phyloP scores from a whole-genome alignment of 805 yeast genomes.

The Cyberlindnera galapagoensis region DNA sequence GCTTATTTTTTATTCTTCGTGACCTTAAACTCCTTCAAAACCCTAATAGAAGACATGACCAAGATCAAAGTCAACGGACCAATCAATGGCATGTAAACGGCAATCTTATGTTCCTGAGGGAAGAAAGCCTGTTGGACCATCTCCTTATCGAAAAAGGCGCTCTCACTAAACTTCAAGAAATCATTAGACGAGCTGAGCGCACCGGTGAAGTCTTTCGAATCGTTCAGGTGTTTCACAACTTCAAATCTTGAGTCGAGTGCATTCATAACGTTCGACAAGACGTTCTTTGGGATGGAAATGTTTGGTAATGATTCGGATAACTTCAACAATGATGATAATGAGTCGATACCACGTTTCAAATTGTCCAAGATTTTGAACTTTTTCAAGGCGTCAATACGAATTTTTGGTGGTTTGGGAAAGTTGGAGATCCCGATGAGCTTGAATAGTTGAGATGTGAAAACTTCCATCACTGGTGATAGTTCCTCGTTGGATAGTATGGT shows the following conservation, averaged over 20 bases:
- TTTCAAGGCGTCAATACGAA: slow-evolving; percentile 60
- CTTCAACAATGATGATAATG: slow-evolving; percentile 65
- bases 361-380: slow-evolving; percentile 55
- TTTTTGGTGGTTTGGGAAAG: slow-evolving; percentile 49
- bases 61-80: slow-evolving; percentile 79
- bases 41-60: slow-evolving; percentile 42
- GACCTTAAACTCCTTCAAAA: slow-evolving; percentile 31
- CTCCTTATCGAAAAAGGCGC: slow-evolving; percentile 86
- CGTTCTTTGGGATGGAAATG: slow-evolving; percentile 77
- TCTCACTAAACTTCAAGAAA: slow-evolving; percentile 32
- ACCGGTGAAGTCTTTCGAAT: slow-evolving; percentile 29
- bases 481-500: slow-evolving; percentile 34
- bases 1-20: slow-evolving; percentile 13
- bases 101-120: slow-evolving; percentile 93
- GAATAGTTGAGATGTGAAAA: slow-evolving; percentile 70
- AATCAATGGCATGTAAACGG: slow-evolving; percentile 83
- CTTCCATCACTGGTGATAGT: slow-evolving; percentile 53
- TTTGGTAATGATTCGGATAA: slow-evolving; percentile 63
- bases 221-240: slow-evolving; percentile 25
- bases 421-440: slow-evolving; percentile 64
- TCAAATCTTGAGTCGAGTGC: slow-evolving; percentile 37
- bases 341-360: slow-evolving; percentile 55
- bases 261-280: slow-evolving; percentile 47
- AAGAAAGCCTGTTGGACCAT: slow-evolving; percentile 94
- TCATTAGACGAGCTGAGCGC: slow-evolving; percentile 54